Evolutionary conservation across 306 rosid genomes (phyloP).

Genomic region (Ochetophila trinervis): DNA sequence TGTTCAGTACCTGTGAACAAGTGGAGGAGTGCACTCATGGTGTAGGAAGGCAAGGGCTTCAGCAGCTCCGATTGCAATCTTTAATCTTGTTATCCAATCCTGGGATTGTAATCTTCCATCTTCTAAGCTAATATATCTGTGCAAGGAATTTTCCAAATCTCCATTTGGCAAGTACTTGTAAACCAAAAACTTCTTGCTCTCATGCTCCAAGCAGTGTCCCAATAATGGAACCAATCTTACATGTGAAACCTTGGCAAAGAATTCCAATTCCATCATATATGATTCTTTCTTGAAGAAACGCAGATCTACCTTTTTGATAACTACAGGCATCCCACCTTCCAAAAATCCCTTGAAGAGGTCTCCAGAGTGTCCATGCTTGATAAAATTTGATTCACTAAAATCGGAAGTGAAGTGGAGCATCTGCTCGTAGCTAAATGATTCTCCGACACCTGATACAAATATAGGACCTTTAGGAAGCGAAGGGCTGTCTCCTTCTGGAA

Average conservation of each 20-base stretch:
- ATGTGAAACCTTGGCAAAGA: slow-evolving; percentile 76
- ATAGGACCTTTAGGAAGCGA: slow-evolving; percentile 45
- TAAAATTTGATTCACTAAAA: slow-evolving; percentile 62
- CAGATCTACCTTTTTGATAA: slow-evolving; percentile 68
- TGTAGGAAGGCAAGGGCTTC: slow-evolving; percentile 78
- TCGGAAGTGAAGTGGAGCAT: slow-evolving; percentile 49
- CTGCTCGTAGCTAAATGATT: slow-evolving; percentile 63
- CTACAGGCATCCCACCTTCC: slow-evolving; percentile 58
- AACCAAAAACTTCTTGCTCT: slow-evolving; percentile 66
- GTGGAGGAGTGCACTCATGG: slow-evolving; percentile 77
- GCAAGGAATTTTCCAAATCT: slow-evolving; percentile 81
- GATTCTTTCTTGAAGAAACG: slow-evolving; percentile 47
- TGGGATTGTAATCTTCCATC: slow-evolving; percentile 53
- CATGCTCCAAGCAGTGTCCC: slow-evolving; percentile 85
- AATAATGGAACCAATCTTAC: slow-evolving; percentile 69
- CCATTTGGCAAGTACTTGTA: slow-evolving; percentile 84
- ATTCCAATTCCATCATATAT: slow-evolving; percentile 51
- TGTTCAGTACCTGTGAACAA: slow-evolving; percentile 74
- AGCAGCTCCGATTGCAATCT: slow-evolving; percentile 93
- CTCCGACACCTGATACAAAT: slow-evolving; percentile 46
- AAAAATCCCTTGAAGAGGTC: slow-evolving; percentile 58
- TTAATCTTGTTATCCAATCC: slow-evolving; percentile 95
- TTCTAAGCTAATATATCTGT: slow-evolving; percentile 30
- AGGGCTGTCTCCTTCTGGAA: slow-evolving; percentile 45
- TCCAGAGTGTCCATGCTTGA: slow-evolving; percentile 92